A percentile compares a stretch with the other conserved stretches of the same genome.
Evolutionary conservation across 2,329 filamentous ascomycete species (phyloP).

Genomic region (Metarhizium guizhouense): DNA sequence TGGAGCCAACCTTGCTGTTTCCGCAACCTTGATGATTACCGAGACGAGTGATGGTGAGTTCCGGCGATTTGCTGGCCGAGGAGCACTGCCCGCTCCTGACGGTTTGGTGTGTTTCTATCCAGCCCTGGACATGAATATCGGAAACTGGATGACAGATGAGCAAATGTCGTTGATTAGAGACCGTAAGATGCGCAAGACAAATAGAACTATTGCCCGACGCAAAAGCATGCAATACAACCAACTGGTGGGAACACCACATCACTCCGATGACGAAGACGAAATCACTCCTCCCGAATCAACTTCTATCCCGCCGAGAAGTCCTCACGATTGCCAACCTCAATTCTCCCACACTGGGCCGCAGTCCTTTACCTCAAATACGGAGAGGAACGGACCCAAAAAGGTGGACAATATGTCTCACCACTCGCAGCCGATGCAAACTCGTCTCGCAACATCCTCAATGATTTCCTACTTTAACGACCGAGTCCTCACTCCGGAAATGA

Average conservation of each 20-base stretch:
- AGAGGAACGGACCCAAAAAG: not conserved
- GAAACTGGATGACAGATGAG: slow-evolving; percentile 98
- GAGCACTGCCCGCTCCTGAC: slow-evolving; percentile 62
- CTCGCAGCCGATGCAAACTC: slow-evolving; percentile 59
- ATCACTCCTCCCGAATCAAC: slow-evolving; percentile 24
- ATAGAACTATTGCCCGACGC: slow-evolving; percentile 65
- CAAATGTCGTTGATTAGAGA: slow-evolving; percentile 93
- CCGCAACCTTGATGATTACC: slow-evolving; percentile 80
- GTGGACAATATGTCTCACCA: slow-evolving; percentile 36
- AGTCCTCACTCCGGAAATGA: slow-evolving; percentile 93
- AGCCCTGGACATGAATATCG: slow-evolving; percentile 90
- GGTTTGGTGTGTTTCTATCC: slow-evolving; percentile 85
- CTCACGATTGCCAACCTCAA: slow-evolving; percentile 31
- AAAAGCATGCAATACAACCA: slow-evolving; percentile 87
- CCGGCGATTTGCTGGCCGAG: slow-evolving; percentile 24
- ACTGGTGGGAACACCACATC: slow-evolving; percentile 73
- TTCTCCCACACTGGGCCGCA: slow-evolving; percentile 39
- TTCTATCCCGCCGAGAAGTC: slow-evolving; percentile 15
- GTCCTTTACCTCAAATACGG: slow-evolving; percentile 13
- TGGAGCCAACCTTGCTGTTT: slow-evolving; percentile 44
- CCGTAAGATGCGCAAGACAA: slow-evolving; percentile 66
- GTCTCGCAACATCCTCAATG: slow-evolving; percentile 92
- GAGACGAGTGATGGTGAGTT: slow-evolving; percentile 52
- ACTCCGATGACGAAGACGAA: slow-evolving; percentile 65
- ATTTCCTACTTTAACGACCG: slow-evolving; percentile 97